A percentile compares a stretch with the other conserved stretches of the same genome.
Conservation (phyloP, 371 early-diverging fungal species). For the Rhizomucor pusillus region DNA sequence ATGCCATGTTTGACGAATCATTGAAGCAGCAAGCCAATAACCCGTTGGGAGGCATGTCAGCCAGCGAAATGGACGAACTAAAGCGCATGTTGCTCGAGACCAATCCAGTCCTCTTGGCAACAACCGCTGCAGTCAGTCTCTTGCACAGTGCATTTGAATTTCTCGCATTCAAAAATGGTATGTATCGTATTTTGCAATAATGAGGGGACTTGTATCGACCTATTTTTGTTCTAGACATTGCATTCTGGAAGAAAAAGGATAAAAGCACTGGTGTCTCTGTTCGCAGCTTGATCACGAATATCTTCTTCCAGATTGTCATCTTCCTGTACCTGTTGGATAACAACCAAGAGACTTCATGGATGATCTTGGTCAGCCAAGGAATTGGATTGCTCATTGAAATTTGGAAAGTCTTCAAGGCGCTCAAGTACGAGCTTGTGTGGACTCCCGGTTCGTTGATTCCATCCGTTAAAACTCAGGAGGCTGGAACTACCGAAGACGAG, state of each 20-base stretch:
- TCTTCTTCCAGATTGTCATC: conserved; percentile 83
- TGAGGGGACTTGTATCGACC: neutral
- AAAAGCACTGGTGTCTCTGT: conserved; percentile 85
- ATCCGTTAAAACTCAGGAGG: conserved; percentile 26
- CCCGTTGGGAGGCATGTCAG: conserved; percentile 62
- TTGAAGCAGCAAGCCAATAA: conserved; percentile 66
- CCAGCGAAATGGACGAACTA: conserved; percentile 63
- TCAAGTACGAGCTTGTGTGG: conserved; percentile 61
- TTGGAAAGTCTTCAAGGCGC: conserved; percentile 90
- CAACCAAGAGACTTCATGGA: conserved; percentile 78
- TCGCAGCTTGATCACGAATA: conserved; percentile 78
- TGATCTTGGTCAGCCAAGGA: conserved; percentile 82
- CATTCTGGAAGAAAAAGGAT: conserved; percentile 88
- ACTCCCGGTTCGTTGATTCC: conserved; percentile 41
- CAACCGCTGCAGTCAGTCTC: conserved; percentile 78
- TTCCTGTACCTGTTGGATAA: conserved; percentile 91
- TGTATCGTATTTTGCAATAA: conserved; percentile 1
- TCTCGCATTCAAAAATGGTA: conserved; percentile 93
- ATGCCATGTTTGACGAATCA: conserved; percentile 53
- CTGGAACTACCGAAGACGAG: conserved; percentile 59
- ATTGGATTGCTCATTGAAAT: conserved; percentile 81
- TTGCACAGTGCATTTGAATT: conserved; percentile 91
- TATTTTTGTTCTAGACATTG: conserved; percentile 60
- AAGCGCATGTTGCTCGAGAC: conserved; percentile 89
- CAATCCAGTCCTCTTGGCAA: conserved; percentile 76